Conservation (phyloP, 495 filamentous ascomycete genomes). For the Penicillium lividum region DNA sequence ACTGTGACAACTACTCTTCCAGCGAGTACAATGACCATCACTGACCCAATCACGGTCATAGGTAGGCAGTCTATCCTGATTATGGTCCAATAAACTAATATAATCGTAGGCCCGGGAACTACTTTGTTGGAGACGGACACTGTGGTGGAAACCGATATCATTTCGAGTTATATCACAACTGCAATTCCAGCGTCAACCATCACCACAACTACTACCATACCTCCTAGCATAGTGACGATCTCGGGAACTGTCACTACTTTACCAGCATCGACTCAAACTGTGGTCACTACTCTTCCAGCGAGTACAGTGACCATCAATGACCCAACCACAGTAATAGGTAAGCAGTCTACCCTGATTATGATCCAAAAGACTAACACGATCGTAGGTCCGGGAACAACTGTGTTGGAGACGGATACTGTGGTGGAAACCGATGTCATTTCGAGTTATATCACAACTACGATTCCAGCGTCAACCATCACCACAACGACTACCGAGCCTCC, state of each 20-base stretch:
- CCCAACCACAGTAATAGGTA: background rate
- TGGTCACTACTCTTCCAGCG: background rate
- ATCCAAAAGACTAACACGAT: background rate
- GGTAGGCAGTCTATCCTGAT: background rate
- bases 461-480: constrained; percentile 1
- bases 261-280: constrained; percentile 1
- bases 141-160: background rate
- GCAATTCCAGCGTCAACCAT: constrained; percentile 2
- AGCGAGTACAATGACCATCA: background rate
- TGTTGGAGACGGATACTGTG: background rate
- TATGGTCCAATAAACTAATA: background rate
- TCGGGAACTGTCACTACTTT: constrained; percentile 5
- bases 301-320: constrained; percentile 4
- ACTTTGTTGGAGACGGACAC: background rate
- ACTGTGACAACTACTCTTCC: background rate
- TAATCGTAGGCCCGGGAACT: background rate
- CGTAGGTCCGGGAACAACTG: background rate
- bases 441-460: background rate
- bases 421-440: background rate
- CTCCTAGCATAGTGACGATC: constrained; percentile 6
- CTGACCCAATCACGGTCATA: too few species aligned
- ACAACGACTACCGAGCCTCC: constrained; percentile 5
- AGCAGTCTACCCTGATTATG: background rate
- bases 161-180: background rate
- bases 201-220: constrained; percentile 4